These are phyloP conservation scores for Termitomyces sp. DNA, from an alignment of 768 basidiomycete species.

Conservation along the genomic window DNA sequence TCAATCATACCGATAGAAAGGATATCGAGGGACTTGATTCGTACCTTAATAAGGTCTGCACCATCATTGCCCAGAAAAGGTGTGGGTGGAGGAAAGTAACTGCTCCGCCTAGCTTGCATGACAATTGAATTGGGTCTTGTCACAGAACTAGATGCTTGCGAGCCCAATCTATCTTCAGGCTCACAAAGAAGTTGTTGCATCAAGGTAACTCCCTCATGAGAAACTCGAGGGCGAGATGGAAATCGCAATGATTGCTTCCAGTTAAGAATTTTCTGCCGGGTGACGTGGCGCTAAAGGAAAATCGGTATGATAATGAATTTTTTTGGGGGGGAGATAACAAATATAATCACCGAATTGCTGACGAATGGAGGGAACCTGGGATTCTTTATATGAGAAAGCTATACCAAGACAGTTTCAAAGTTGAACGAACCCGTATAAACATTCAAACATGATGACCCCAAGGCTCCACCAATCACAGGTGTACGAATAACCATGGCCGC, in stretches of 20 bases:
- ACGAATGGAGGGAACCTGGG: constrained; percentile 91
- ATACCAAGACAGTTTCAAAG: constrained; percentile 6
- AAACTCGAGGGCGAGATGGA: constrained; percentile 77
- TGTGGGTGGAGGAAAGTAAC: constrained; percentile 52
- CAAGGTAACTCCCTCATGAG: constrained; percentile 82
- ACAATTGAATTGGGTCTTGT: constrained; percentile 77
- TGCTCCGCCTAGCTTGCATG: constrained; percentile 70
- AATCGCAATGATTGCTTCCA: constrained; percentile 91
- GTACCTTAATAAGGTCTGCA: constrained; percentile 86
- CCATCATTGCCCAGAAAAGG: constrained; percentile 65
- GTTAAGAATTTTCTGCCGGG: constrained; percentile 95
- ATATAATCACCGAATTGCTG: constrained; percentile 70
- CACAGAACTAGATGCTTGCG: constrained; percentile 62
- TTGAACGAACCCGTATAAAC: constrained; percentile 76
- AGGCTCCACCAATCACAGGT: constrained; percentile 99
- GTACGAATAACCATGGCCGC: constrained; percentile 89
- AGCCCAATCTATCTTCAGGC: constrained; percentile 90
- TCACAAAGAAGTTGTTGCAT: constrained; percentile 92
- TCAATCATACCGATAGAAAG: constrained; percentile 4
- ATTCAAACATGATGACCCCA: constrained; percentile 96
- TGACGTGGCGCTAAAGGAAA: constrained; percentile 73
- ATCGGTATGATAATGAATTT: constrained; percentile 15
- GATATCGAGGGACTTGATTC: constrained; percentile 3
- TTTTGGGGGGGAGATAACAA: constrained; percentile 2
- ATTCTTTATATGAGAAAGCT: constrained; percentile 6